Conservation (phyloP, 352 stramenopile genomes). For the Pythium aristosporum region DNA sequence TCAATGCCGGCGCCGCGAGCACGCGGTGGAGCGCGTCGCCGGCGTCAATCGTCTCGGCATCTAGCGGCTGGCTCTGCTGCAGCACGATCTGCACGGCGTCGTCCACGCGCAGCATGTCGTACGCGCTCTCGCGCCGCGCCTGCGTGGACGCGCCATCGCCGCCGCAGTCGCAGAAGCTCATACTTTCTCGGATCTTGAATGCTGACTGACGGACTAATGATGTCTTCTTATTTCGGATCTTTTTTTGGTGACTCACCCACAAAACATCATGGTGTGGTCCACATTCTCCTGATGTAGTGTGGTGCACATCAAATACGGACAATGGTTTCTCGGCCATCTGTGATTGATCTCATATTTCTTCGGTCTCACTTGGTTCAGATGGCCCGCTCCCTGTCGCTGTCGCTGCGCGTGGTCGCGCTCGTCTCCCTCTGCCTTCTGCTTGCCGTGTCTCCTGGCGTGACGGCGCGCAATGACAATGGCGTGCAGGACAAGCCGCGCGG, state of each 20-base stretch:
- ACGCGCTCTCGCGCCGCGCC: constrained; percentile 61
- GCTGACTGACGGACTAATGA: too few relatives aligned
- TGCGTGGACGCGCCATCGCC: constrained; percentile 45
- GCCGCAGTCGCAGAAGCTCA: constrained; percentile 50
- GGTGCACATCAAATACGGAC: background rate
- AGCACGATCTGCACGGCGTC: constrained; percentile 57
- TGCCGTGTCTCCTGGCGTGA: constrained; percentile 18
- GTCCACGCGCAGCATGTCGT: constrained; percentile 72
- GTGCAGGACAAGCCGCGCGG: constrained; percentile 14
- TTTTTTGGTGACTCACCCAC: background rate
- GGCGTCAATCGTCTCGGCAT: constrained; percentile 33
- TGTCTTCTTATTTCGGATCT: background rate
- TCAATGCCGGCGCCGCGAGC: constrained; percentile 51
- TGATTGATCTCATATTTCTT: background rate
- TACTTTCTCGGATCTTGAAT: constrained; percentile 13
- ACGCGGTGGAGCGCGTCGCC: constrained; percentile 47
- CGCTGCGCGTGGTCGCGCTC: constrained; percentile 30
- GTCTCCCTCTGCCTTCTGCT: constrained; percentile 31
- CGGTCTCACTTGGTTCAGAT: constrained; percentile 1
- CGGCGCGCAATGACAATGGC: background rate
- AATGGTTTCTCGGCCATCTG: too few relatives aligned
- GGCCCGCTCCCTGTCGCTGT: constrained; percentile 28
- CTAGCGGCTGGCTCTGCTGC: constrained; percentile 38
- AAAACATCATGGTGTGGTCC: constrained; percentile 8
- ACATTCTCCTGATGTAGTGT: constrained; percentile 16